These are phyloP conservation scores for Aspergillus tamarii DNA, from an alignment of 2,329 filamentous ascomycete genomes.

Conservation along the genomic window DNA sequence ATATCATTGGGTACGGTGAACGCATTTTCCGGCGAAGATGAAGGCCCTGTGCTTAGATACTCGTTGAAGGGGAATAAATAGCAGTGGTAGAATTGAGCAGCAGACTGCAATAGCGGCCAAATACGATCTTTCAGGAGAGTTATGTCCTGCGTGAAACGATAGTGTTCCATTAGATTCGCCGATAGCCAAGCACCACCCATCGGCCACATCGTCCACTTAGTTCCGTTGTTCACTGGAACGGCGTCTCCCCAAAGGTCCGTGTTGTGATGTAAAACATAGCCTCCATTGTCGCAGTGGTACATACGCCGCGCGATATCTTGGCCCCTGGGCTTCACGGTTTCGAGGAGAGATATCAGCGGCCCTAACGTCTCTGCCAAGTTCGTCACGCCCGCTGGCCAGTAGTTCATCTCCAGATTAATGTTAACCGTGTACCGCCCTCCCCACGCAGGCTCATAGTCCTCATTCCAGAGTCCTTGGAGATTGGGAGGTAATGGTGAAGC, in stretches of 20 bases:
- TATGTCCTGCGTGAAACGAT: constrained; percentile 50
- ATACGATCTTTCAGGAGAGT: constrained; percentile 16
- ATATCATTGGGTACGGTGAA: constrained; percentile 15
- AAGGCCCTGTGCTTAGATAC: constrained; percentile 19
- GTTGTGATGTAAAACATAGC: constrained; percentile 60
- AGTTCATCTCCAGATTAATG: constrained; percentile 66
- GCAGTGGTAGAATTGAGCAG: constrained; percentile 16
- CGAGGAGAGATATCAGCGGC: constrained; percentile 47
- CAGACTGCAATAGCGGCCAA: constrained; percentile 17
- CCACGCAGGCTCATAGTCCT: constrained; percentile 53
- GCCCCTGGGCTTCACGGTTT: constrained; percentile 42
- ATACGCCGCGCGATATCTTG: constrained; percentile 55
- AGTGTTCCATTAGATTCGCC: constrained; percentile 61
- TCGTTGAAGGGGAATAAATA: constrained; percentile 14
- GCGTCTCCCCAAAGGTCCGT: constrained; percentile 62
- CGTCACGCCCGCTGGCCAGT: constrained; percentile 60
- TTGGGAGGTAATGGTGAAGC: constrained; percentile 55
- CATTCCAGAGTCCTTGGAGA: constrained; percentile 60
- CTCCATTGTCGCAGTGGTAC: constrained; percentile 54
- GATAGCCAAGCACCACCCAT: constrained; percentile 60
- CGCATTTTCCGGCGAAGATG: constrained; percentile 25
- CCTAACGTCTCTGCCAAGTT: constrained; percentile 47
- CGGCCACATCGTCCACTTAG: constrained; percentile 41
- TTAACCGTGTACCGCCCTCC: constrained; percentile 60
- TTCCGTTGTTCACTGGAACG: constrained; percentile 49